Conservation (phyloP, 2,329 filamentous ascomycete species). For the Fonsecaea erecta region DNA sequence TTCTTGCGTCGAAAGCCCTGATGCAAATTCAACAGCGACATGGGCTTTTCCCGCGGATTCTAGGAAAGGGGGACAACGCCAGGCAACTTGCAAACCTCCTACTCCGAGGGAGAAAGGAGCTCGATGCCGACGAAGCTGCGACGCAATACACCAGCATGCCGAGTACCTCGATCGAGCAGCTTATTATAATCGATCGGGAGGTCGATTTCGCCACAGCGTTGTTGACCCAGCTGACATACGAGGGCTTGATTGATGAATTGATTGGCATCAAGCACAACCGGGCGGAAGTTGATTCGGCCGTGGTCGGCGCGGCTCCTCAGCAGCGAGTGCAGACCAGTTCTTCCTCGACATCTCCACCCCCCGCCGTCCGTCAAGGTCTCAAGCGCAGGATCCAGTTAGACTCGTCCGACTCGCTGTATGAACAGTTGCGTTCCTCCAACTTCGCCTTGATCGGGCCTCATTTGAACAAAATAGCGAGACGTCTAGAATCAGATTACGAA, state of each 20-base stretch:
- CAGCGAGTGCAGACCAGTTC: conserved; percentile 60
- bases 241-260: conserved; percentile 91
- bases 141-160: conserved; percentile 62
- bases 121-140: conserved; percentile 71
- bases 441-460: conserved; percentile 91
- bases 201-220: conserved; percentile 91
- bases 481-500: conserved; percentile 86
- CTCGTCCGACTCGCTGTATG: conserved; percentile 85
- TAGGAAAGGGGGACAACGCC: conserved; percentile 94
- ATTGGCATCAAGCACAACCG: conserved; percentile 92
- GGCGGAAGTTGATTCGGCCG: conserved; percentile 86
- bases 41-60: conserved; percentile 90
- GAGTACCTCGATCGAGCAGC: conserved; percentile 83
- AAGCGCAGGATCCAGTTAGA: conserved; percentile 91
- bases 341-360: conserved; percentile 58
- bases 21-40: conserved; percentile 93
- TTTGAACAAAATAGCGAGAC: conserved; percentile 86
- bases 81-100: conserved; percentile 86
- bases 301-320: conserved; percentile 73
- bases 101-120: conserved; percentile 87
- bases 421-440: conserved; percentile 85
- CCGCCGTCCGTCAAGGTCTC: conserved; percentile 62
- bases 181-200: conserved; percentile 94
- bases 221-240: conserved; percentile 94
- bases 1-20: conserved; percentile 83